These are phyloP conservation scores for Penicillium sp. DNA, from an alignment of 2,329 filamentous ascomycete genomes.

Conservation along the genomic window DNA sequence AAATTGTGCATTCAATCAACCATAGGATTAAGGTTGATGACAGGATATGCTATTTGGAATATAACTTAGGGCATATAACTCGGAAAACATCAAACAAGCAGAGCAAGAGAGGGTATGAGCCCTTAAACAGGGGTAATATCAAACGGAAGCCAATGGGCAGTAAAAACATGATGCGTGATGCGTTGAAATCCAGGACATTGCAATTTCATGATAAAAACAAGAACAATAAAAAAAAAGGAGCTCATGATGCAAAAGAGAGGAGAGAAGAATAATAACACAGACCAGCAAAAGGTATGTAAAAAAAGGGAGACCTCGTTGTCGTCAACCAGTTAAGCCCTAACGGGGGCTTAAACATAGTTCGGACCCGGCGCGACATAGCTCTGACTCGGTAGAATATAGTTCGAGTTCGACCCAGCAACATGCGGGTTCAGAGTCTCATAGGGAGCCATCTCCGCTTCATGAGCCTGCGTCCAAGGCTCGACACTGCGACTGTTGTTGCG, in stretches of 20 bases:
- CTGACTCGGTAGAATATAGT: conserved; percentile 17
- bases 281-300: not conserved
- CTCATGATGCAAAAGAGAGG: conserved; percentile 1
- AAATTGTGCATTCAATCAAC: not conserved
- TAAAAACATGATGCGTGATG: conserved; percentile 8
- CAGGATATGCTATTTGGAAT: conserved; percentile 4
- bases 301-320: not conserved
- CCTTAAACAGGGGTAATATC: conserved; percentile 5
- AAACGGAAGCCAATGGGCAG: not conserved
- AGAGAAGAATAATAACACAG: not conserved
- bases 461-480: conserved; percentile 24
- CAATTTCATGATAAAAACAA: conserved; percentile 12
- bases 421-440: conserved; percentile 31
- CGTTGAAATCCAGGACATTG: conserved; percentile 1
- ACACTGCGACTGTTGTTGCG: conserved; percentile 55
- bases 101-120: conserved; percentile 16
- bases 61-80: conserved; percentile 1
- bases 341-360: conserved; percentile 1
- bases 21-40: not conserved
- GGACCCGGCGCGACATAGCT: conserved; percentile 11
- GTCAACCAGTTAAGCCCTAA: not conserved
- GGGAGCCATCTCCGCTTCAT: conserved; percentile 23
- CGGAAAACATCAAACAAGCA: conserved; percentile 1
- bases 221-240: conserved; percentile 1
- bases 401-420: conserved; percentile 13